Base-by-base conservation (phyloP, 345 rosid species). In the Leavenworthia alabamica region DNA sequence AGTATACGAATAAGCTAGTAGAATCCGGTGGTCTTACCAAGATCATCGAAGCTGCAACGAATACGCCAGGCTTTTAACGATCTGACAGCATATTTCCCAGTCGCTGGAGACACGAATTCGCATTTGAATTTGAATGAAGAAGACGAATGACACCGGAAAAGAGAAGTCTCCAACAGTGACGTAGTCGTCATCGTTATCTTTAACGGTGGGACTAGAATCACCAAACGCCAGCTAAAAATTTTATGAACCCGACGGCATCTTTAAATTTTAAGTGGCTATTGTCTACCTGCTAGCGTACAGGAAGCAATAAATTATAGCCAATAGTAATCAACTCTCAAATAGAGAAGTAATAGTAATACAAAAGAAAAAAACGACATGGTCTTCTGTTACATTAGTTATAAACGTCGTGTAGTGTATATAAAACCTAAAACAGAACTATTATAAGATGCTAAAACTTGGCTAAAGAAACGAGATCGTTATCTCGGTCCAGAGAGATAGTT, bases 401-500 rank as follows among this genome's bases (percentile, higher is more conserved):
- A 3, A 44, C 43, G 73, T 23, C 73, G 41, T 8, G 56, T 35
- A 20, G 50, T 37, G 2, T 12, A 54, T 11, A 19, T 36, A 54
- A 27, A 61, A 56, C 40, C 20, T 11, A 36, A 57, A 39, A 60
- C 62, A 37, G 24, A 29, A 26, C 59, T 58, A 29, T 20, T 24
- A 1, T 48, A 28, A 37, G 42, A 63, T 29, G 5, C 57, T 62
- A 62, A 39, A 51, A 51, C 3, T 4, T 52, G 13, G 41, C 12
- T 49, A 32, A 20, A 16, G 4, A 11, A 19, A 39, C 22, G 4
- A 28, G 13, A 50, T 46, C 76, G 81, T 73, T 81, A 92, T 83
- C 98, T 89, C 2, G 97, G 97, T 51, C 98, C 93, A 0, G 98
- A 92, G 26, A 83, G 80, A 62, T 75, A 64, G 31, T 87, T 84